phyloP scores from a whole-genome alignment of 192 early-diverging fungal genomes.

The Podila minutissima region DNA sequence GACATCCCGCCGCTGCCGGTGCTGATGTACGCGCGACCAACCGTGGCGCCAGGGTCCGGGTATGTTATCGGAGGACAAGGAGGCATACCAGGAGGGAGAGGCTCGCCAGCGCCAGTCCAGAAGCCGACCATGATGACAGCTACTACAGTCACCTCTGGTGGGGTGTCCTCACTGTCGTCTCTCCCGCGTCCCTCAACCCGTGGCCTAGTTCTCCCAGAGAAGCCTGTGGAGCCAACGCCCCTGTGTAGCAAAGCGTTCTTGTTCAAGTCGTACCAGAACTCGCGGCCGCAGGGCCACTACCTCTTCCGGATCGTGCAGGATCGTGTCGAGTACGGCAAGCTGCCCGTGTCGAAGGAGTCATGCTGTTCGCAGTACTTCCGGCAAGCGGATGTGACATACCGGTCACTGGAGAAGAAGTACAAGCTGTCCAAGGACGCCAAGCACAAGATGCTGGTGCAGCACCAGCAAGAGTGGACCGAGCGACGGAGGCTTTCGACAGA shows the following conservation, averaged over 20 bases:
- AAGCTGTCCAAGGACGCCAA: background rate
- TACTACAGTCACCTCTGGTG: background rate
- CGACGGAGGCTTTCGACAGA: no score
- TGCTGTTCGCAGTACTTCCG: slow-evolving; percentile 35
- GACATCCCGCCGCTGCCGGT: background rate
- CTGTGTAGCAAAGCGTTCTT: slow-evolving; percentile 24
- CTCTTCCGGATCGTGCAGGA: slow-evolving; percentile 27
- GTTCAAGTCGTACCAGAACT: slow-evolving; percentile 25
- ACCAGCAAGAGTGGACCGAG: background rate
- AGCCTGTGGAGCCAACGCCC: background rate
- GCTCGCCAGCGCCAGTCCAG: background rate
- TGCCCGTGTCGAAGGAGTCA: slow-evolving; percentile 8
- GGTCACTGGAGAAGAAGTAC: slow-evolving; percentile 19
- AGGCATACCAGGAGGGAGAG: background rate
- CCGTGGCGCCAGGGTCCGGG: background rate
- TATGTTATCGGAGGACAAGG: background rate
- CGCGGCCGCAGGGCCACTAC: slow-evolving; percentile 31
- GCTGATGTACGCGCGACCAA: background rate
- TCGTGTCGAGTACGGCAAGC: slow-evolving; percentile 33
- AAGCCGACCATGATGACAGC: background rate
- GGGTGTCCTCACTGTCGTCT: background rate
- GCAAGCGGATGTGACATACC: slow-evolving; percentile 25
- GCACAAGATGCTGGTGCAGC: background rate
- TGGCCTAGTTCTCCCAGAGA: background rate
- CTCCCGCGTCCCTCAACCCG: background rate